phyloP scores from a whole-genome alignment of 2,329 filamentous ascomycete species.

The Paecilomyces sp. region DNA sequence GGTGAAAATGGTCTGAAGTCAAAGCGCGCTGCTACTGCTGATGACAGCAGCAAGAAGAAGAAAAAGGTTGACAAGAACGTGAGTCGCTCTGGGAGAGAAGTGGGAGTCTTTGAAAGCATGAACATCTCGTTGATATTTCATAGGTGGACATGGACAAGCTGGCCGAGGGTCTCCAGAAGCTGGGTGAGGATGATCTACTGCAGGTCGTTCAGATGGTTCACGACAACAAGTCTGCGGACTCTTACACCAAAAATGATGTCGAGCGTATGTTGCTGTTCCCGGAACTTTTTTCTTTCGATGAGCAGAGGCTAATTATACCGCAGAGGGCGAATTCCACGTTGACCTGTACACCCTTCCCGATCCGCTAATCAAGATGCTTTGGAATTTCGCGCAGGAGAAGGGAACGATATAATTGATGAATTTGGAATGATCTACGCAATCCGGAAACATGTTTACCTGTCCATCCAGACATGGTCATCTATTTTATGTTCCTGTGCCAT shows the following conservation, averaged over 20 bases:
- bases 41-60: slow-evolving; percentile 68
- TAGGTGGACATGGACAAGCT: slow-evolving; percentile 91
- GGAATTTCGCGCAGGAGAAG: slow-evolving; percentile 66
- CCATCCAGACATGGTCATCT: not conserved
- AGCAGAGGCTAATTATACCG: slow-evolving; percentile 6
- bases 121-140: not conserved
- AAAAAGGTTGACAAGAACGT: slow-evolving; percentile 58
- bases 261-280: slow-evolving; percentile 60
- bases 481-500: not conserved
- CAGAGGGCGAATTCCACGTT: slow-evolving; percentile 95
- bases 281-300: slow-evolving; percentile 17
- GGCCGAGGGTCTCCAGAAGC: slow-evolving; percentile 80
- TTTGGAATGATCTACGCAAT: not conserved
- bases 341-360: slow-evolving; percentile 97
- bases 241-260: slow-evolving; percentile 94
- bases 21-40: slow-evolving; percentile 51
- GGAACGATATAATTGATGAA: slow-evolving; percentile 24
- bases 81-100: slow-evolving; percentile 12
- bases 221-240: slow-evolving; percentile 89
- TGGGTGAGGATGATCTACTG: slow-evolving; percentile 86
- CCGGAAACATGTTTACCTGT: not conserved
- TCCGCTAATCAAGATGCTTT: slow-evolving; percentile 80
- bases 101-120: no score
- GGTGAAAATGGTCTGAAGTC: slow-evolving; percentile 58
- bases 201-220: slow-evolving; percentile 97